Base-by-base conservation (phyloP, 345 rosid genomes). In the Citrus inodora region DNA sequence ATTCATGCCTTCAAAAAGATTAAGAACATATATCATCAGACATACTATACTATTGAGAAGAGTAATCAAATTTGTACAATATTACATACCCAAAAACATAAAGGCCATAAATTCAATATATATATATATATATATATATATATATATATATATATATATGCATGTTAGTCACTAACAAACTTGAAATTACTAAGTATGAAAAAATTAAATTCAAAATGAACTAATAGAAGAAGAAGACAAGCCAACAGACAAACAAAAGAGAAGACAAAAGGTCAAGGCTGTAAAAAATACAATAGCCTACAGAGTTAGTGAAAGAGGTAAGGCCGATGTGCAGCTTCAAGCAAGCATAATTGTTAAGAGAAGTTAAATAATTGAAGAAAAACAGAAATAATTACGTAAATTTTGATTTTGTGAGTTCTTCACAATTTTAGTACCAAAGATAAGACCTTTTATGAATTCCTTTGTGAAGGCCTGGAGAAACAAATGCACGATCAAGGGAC, bases 1-100 rank as follows among this genome's bases (percentile, higher is more conserved):
- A 82, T 89, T 95, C 84, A 84, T 65, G 76, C 98, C 99, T 92
- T 82, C 85, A 75, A 82, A 76, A 77, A 77, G 16, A 73, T 63
- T 55, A 56, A 60, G 71, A 28, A 76, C 17, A 19, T 27, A 46
- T 55, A 55, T 55, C 13, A 76, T 80, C 46, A 71, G 80, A 71
- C 51, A 72, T 61, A 53, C 56, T 27, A 53, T 61, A 60, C 56
- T 28, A 40, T 65, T n/a, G 27, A 35, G 32, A 40, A 75, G 5
- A 72, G 5, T 35, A 32, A 21, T 19, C 28, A 71, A 1, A 70
- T 55, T 32, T 55, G 13, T 53, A 10, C 13, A 30, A 19, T 19
- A 55, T 53, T 53, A 21, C 17, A 16, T 6, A 32, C 60, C 75
- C 33, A 70, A 16, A 42, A 70, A 46, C 19, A 25, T 25, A 70